Percentiles rank a stretch among this genome's conserved stretches.
Conservation (phyloP, 2,329 filamentous ascomycete species). For the Colletotrichum filicis region DNA sequence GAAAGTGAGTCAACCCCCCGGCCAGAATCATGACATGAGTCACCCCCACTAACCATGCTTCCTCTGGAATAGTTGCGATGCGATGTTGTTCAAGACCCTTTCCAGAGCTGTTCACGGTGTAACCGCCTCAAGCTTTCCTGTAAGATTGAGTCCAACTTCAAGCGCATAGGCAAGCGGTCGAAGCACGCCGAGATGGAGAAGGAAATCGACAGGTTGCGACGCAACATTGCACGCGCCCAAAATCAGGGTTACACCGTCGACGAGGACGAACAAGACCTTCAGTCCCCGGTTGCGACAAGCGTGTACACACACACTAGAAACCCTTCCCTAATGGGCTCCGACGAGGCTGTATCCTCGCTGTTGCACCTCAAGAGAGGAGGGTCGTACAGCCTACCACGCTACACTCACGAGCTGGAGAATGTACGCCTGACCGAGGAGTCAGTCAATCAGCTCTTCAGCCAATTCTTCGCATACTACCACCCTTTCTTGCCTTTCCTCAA, state of each 20-base stretch:
- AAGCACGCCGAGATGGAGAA: slow-evolving; percentile 90
- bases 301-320: slow-evolving; percentile 70
- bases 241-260: slow-evolving; percentile 66
- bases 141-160: slow-evolving; percentile 90
- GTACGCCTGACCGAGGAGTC: slow-evolving; percentile 72
- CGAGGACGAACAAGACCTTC: slow-evolving; percentile 67
- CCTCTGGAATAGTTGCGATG: slow-evolving; percentile 72
- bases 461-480: slow-evolving; percentile 82
- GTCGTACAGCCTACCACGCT: slow-evolving; percentile 68
- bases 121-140: slow-evolving; percentile 83
- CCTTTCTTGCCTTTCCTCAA: slow-evolving; percentile 82
- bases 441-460: slow-evolving; percentile 73
- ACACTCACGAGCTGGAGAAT: slow-evolving; percentile 71
- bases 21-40: not conserved
- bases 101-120: slow-evolving; percentile 81
- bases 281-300: slow-evolving; percentile 69
- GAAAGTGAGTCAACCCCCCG: slow-evolving; percentile 69
- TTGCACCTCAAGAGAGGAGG: slow-evolving; percentile 74
- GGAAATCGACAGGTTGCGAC: slow-evolving; percentile 77
- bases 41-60: slow-evolving; percentile 6
- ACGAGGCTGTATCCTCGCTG: slow-evolving; percentile 75
- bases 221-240: slow-evolving; percentile 69
- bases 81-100: slow-evolving; percentile 85
- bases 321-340: slow-evolving; percentile 73
- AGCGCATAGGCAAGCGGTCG: slow-evolving; percentile 83